Base-by-base conservation (phyloP, 805 yeast genomes). In the Kazachstania africana region DNA sequence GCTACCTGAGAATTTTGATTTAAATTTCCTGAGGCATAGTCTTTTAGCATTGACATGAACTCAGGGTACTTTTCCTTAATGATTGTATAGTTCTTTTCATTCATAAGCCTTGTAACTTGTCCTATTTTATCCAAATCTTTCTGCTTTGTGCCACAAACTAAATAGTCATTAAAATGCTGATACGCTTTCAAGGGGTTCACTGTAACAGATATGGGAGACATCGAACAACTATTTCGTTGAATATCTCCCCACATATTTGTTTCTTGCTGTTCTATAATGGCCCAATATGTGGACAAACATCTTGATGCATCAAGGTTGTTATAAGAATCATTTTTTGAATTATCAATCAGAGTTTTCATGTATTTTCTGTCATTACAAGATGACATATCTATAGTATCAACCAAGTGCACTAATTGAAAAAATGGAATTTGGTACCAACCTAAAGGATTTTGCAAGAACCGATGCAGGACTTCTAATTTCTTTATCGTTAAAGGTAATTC, bases 11-110 rank as follows among this genome's bases (percentile, higher is more conserved):
- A 63, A 44, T 70, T 66, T 12, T 57, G 46, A 20, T 68, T 44
- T 14, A 49, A 37, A 28, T 75, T 72, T 0, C 75, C 78, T 5
- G 72, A 68, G 3, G 71, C 63, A 47, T 70, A 78, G 26, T 70
- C 69, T 36, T 65, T 68, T 33, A 78, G 46, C 28, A 77, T 39
- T 14, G 55, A 57, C 10, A 75, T 45, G 4, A 70, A 52, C 1
- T 62, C 60, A 0, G 60, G 49, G 36, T 55, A 62, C 6, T 36
- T 16, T 1, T 26, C 20, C 1, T 22, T 23, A 1, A 44, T 24
- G 3, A 27, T 20, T 2, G 19, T 19, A 17, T 39, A 32, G 3
- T 44, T 31, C 0, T 25, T 18, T 8, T 36, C 24, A 22, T 58
- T 37, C 6, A 40, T 45, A 8, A 44, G 45, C 2, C 37, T 22